phyloP scores from a whole-genome alignment of 2,329 filamentous ascomycete species.

The Penicillium polonicum region DNA sequence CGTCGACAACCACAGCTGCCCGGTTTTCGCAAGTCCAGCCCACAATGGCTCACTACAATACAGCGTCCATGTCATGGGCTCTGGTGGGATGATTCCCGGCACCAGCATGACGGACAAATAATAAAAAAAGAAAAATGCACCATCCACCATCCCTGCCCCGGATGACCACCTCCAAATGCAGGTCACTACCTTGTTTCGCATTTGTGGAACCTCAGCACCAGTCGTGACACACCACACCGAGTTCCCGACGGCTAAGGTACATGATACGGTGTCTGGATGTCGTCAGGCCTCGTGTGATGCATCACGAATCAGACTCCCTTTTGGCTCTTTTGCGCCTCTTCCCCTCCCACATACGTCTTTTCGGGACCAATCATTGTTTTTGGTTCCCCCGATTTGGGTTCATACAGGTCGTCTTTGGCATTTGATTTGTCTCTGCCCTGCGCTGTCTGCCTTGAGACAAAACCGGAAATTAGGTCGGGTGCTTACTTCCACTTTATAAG shows the following conservation, averaged over 20 bases:
- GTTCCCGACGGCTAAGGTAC: background rate
- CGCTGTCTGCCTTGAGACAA: background rate
- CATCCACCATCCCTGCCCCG: background rate
- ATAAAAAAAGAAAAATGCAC: background rate
- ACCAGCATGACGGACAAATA: background rate
- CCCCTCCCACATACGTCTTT: background rate
- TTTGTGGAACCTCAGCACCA: slow-evolving; percentile 2
- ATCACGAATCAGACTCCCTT: background rate
- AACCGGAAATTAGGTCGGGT: background rate
- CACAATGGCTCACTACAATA: background rate
- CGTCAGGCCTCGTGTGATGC: background rate
- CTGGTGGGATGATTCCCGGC: background rate
- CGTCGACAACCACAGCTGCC: background rate
- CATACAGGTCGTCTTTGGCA: background rate
- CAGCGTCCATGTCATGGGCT: background rate
- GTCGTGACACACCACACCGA: background rate
- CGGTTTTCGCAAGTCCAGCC: background rate
- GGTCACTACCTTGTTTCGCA: slow-evolving; percentile 11
- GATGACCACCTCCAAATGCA: slow-evolving; percentile 7
- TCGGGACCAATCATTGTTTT: background rate
- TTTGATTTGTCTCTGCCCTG: background rate
- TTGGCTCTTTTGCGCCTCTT: background rate
- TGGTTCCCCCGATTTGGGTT: background rate
- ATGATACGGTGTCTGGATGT: background rate
- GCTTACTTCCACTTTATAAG: background rate